Evolutionary conservation across 805 yeast species (phyloP).

Genomic region (Nakazawaea pomicola): DNA sequence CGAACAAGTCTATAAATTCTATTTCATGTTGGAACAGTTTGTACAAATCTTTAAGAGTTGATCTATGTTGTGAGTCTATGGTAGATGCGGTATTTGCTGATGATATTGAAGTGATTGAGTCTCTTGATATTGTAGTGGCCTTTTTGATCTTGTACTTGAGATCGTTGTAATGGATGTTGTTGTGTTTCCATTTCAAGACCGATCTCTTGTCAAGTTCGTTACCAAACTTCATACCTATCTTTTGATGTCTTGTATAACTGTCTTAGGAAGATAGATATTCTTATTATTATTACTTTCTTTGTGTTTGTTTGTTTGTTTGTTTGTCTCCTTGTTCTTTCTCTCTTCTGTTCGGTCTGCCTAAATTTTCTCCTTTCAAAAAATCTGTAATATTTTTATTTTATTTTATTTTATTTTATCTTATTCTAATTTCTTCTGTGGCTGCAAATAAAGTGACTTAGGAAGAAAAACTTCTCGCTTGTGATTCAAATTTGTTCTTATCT

Average conservation of each 20-base stretch:
- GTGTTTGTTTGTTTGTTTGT: not conserved
- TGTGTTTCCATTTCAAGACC: conserved; percentile 82
- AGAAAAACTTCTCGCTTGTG: too few species aligned
- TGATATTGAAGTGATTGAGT: conserved; percentile 8
- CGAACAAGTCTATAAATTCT: conserved; percentile 56
- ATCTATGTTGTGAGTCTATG: conserved; percentile 14
- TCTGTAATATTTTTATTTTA: too few species aligned
- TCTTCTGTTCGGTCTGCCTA: too few species aligned
- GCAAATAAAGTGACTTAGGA: too few species aligned
- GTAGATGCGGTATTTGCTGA: not conserved
- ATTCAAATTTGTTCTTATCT: too few species aligned
- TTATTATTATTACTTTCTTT: not conserved
- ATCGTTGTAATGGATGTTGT: conserved; percentile 80
- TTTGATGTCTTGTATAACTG: not conserved
- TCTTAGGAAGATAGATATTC: too few species aligned
- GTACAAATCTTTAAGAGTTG: conserved; percentile 28
- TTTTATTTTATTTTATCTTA: too few species aligned
- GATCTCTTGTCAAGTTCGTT: conserved; percentile 67
- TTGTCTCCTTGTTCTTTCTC: too few species aligned
- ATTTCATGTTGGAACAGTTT: conserved; percentile 52
- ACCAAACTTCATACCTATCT: conserved; percentile 82
- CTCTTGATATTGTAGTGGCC: conserved; percentile 36
- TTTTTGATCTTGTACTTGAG: conserved; percentile 60
- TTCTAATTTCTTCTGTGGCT: too few species aligned
- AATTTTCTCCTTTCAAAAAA: too few species aligned